A percentile compares a stretch with the other conserved stretches of the same genome.
Conservation (phyloP, 768 basidiomycete species). For the Cubamyces lactineus region DNA sequence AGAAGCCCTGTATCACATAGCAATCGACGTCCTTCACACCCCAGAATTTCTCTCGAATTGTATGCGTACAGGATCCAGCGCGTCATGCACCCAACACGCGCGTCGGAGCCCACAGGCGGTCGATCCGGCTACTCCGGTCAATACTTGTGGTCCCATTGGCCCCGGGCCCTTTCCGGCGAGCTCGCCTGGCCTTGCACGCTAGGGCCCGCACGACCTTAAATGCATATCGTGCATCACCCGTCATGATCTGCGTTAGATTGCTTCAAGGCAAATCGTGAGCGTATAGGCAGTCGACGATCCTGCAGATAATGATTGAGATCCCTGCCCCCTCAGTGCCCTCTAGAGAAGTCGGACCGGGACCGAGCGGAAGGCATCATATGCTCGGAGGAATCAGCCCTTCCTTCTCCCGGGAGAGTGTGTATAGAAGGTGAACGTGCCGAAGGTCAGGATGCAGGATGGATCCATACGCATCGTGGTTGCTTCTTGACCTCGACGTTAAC, state of each 20-base stretch:
- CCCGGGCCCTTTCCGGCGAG: neutral
- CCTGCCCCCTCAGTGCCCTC: neutral
- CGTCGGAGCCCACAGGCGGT: too few relatives aligned
- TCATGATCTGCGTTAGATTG: neutral
- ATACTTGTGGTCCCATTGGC: neutral
- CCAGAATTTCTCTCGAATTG: too few relatives aligned
- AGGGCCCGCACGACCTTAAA: neutral
- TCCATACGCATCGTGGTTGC: too few relatives aligned
- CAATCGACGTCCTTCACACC: neutral
- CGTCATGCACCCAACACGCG: too few relatives aligned
- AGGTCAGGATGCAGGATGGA: too few relatives aligned
- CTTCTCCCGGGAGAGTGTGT: too few relatives aligned
- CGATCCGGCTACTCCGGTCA: too few relatives aligned
- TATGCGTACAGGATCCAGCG: too few relatives aligned
- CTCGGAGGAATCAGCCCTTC: too few relatives aligned
- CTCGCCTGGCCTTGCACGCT: neutral
- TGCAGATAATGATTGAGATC: neutral
- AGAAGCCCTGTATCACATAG: neutral
- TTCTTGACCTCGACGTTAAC: too few relatives aligned
- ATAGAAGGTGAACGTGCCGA: too few relatives aligned
- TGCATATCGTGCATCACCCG: neutral
- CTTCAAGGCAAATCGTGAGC: neutral
- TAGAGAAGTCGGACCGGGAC: neutral
- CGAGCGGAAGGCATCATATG: too few relatives aligned
- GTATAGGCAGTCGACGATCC: neutral